A percentile compares a stretch with the other conserved stretches of the same genome.
phyloP scores from a whole-genome alignment of 495 filamentous ascomycete genomes.

The Collariella sp. region DNA sequence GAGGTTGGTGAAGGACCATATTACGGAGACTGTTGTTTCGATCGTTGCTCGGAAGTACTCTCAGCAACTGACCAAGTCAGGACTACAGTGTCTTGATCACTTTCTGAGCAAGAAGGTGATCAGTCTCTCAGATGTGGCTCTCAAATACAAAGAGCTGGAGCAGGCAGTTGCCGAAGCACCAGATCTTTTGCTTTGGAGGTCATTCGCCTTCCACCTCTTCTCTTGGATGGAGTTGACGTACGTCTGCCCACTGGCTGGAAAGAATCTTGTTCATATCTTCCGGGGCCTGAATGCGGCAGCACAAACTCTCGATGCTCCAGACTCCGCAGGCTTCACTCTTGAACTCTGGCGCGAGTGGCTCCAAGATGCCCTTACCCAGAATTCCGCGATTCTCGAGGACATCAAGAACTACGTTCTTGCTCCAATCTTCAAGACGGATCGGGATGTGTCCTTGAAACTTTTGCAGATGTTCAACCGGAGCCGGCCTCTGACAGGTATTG shows the following conservation, averaged over 20 bases:
- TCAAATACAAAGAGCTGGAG: constrained; percentile 28
- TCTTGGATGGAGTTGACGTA: constrained; percentile 55
- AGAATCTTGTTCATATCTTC: constrained; percentile 53
- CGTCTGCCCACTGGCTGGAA: constrained; percentile 55
- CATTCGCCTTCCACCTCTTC: constrained; percentile 43
- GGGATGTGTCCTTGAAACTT: constrained; percentile 47
- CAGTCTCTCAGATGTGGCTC: constrained; percentile 30
- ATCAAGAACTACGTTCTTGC: constrained; percentile 68
- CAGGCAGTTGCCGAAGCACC: constrained; percentile 13
- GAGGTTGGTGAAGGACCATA: constrained; percentile 26
- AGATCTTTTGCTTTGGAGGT: constrained; percentile 31
- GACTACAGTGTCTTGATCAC: constrained; percentile 51
- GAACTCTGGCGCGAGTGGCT: constrained; percentile 44
- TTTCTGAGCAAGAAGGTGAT: constrained; percentile 49
- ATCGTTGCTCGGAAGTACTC: constrained; percentile 46
- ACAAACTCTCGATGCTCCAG: constrained; percentile 24
- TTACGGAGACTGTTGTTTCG: constrained; percentile 37
- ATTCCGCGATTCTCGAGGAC: constrained; percentile 50
- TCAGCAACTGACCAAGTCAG: constrained; percentile 50
- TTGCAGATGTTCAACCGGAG: constrained; percentile 37
- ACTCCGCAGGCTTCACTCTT: constrained; percentile 24
- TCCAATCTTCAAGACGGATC: constrained; percentile 55
- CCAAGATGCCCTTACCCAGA: constrained; percentile 35
- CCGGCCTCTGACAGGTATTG: constrained; percentile 33
- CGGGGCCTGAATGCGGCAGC: constrained; percentile 23